These are phyloP conservation scores for Pythium guiyangense DNA, from an alignment of 352 stramenopile genomes.

Conservation along the genomic window DNA sequence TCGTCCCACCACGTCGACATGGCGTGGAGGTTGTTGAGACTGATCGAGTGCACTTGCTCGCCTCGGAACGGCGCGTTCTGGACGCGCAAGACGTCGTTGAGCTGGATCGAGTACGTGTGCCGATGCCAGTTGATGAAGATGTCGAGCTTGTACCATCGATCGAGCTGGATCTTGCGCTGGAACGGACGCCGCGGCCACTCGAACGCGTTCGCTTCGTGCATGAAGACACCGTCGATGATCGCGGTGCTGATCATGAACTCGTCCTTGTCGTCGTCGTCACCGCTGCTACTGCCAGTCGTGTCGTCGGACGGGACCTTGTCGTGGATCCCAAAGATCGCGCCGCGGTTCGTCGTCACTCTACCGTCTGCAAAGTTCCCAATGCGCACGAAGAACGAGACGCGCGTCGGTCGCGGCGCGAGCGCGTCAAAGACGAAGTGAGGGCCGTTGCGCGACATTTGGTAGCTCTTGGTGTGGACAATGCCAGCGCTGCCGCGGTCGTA, in stretches of 20 bases:
- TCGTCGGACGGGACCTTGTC: not conserved
- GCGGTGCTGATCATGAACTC: conserved; percentile 65
- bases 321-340: conserved; percentile 61
- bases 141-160: conserved; percentile 95
- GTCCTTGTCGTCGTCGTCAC: conserved; percentile 19
- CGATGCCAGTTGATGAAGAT: conserved; percentile 85
- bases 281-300: not conserved
- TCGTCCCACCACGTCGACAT: conserved; percentile 94
- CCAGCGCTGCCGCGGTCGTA: conserved; percentile 13
- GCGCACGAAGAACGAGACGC: conserved; percentile 78
- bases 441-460: conserved; percentile 39
- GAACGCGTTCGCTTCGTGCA: conserved; percentile 70
- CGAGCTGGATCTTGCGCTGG: conserved; percentile 44
- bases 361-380: conserved; percentile 41
- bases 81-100: conserved; percentile 91
- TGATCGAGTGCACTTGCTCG: conserved; percentile 41
- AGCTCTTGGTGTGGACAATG: conserved; percentile 15
- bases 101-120: conserved; percentile 77
- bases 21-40: conserved; percentile 77
- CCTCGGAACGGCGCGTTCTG: conserved; percentile 45
- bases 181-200: conserved; percentile 45
- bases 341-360: conserved; percentile 40
- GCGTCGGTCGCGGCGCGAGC: conserved; percentile 26
- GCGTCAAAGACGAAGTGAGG: conserved; percentile 33
- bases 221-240: conserved; percentile 60